Conservation (phyloP, 495 filamentous ascomycete genomes). For the Aspergillus mulundensis region DNA sequence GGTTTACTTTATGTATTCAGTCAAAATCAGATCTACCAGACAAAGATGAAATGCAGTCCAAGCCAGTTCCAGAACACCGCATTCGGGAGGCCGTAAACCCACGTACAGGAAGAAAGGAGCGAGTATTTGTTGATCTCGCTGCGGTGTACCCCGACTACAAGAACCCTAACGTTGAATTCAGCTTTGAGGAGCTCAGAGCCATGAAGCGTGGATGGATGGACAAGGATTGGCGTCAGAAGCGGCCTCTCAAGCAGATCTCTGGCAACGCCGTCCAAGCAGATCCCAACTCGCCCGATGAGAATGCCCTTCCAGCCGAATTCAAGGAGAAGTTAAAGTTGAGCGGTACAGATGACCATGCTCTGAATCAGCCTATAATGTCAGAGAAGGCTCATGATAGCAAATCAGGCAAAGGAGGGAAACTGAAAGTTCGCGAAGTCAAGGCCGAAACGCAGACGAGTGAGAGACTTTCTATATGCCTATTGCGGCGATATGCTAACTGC, state of each 20-base stretch:
- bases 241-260: conserved; percentile 37
- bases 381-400: conserved; percentile 49
- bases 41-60: conserved; percentile 34
- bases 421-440: conserved; percentile 32
- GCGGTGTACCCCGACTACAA: conserved; percentile 74
- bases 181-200: conserved; percentile 89
- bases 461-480: conserved; percentile 16
- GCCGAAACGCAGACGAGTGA: conserved; percentile 78
- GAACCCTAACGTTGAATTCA: conserved; percentile 65
- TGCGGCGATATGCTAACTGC: conserved; percentile 22
- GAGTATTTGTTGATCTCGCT: conserved; percentile 80
- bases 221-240: conserved; percentile 57
- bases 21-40: conserved; percentile 46
- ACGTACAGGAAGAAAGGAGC: conserved; percentile 72
- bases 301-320: conserved; percentile 24
- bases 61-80: conserved; percentile 44
- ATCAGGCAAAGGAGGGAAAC: neutral
- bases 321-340: conserved; percentile 28
- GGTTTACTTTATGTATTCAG: conserved; percentile 57
- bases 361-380: conserved; percentile 15
- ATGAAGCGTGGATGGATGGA: conserved; percentile 72
- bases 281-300: conserved; percentile 15
- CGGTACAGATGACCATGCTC: conserved; percentile 15
- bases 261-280: conserved; percentile 28
- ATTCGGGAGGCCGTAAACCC: conserved; percentile 74